Evolutionary conservation across 2,329 filamentous ascomycete genomes (phyloP), one percentile per base, ranked within the genome.

Genomic region (Trichoderma pleuroti): DNA sequence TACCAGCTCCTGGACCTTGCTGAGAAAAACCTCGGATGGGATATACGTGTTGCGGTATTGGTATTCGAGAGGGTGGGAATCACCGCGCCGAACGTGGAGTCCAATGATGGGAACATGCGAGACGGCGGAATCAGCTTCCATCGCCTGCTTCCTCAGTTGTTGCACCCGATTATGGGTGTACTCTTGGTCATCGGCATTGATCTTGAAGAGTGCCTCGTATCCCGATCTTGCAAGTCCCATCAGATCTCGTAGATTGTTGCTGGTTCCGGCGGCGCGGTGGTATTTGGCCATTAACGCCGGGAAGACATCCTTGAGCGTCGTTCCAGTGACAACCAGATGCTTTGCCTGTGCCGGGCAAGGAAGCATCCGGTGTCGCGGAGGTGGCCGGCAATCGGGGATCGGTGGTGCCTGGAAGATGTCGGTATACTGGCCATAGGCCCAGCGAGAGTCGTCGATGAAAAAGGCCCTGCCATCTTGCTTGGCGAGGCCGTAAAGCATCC

Each of bases 401-500:
- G 92, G 90, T 1, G 91, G 91, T 4, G 88, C 81, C 59, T 87
- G 82, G 80, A 97, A 97, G 75, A 92, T 93, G 64, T 88, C 86
- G 0, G 86, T 86, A 77, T 93, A 97, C 65, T 86, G 85, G 11
- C 93, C 93, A 75, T 96, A 96, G 1, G 91, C 90, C 91, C 94
- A 97, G 74, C 91, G 86, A 8, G 91, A 89, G 80, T 97, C 93
- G 75, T 97, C 93, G 73, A 97, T 84, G 81, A 97, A 97, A 80
- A 97, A 97, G 1, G 89, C 85, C 28, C 93, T 85, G 16, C 87
- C 88, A 78, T 97, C 92, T 71, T 90, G 87, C 77, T 91, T 85
- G 2, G 93, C 93, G 68, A 97, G 82, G 4, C 92, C 92, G 77
- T 96, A 97, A 30, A 93, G 91, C 76, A 91, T 91, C 93, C 93